Evolutionary conservation across 2,329 filamentous ascomycete species (phyloP).

Genomic region (Clarireedia hainanense): DNA sequence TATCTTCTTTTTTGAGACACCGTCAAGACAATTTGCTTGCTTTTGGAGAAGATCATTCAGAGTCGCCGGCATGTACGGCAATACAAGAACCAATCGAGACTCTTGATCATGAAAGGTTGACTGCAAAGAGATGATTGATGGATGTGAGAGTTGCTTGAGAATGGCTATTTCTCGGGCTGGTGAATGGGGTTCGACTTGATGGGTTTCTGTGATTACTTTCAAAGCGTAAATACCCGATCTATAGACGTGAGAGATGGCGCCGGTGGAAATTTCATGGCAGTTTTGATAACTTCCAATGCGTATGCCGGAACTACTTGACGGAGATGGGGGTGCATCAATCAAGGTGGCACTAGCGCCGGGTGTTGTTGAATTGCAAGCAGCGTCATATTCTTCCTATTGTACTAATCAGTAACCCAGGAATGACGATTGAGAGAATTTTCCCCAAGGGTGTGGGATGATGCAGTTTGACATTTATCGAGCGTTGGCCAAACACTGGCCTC

Average conservation of each 20-base stretch:
- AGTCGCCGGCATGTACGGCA: slow-evolving; percentile 74
- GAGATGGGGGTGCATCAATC: slow-evolving; percentile 9
- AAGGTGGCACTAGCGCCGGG: slow-evolving; percentile 19
- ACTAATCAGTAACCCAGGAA: background rate
- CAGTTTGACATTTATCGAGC: too few species aligned
- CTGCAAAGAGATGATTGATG: slow-evolving; percentile 58
- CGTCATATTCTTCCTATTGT: slow-evolving; percentile 43
- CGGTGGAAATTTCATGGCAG: slow-evolving; percentile 51
- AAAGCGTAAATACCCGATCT: slow-evolving; percentile 54
- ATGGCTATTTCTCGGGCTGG: slow-evolving; percentile 73
- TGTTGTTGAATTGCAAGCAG: slow-evolving; percentile 33
- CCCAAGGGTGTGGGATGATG: too few species aligned
- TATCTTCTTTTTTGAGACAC: slow-evolving; percentile 30
- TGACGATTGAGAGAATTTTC: background rate
- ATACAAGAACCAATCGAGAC: slow-evolving; percentile 68
- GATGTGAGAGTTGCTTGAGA: slow-evolving; percentile 48
- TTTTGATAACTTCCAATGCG: slow-evolving; percentile 45
- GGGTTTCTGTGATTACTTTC: slow-evolving; percentile 74
- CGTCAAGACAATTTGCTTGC: slow-evolving; percentile 30
- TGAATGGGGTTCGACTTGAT: slow-evolving; percentile 73
- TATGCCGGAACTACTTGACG: slow-evolving; percentile 31
- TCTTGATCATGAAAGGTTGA: slow-evolving; percentile 66
- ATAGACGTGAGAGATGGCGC: slow-evolving; percentile 79
- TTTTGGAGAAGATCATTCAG: slow-evolving; percentile 59
- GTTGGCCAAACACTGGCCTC: too few species aligned